Base-by-base conservation (phyloP, 805 yeast species). In the Yarrowia divulgata region DNA sequence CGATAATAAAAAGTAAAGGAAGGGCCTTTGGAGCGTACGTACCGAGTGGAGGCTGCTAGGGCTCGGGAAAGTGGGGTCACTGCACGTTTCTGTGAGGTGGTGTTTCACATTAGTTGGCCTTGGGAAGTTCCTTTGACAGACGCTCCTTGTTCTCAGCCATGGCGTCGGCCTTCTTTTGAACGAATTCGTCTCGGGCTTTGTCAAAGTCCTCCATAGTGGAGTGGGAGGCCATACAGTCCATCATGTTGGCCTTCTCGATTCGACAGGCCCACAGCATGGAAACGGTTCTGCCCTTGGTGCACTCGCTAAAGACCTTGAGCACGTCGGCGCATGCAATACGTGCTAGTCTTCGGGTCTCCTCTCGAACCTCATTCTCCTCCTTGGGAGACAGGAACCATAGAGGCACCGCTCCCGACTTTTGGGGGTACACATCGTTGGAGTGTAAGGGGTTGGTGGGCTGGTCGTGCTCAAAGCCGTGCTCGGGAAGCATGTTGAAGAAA, bases 311-410 rank as follows among this genome's bases (percentile, higher is more conserved):
- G 52, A 69, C 72, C 55, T 71, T 54, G 68, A 78, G 77, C 71
- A 72, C 73, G 37, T 71, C 69, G 32, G 75, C 75, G 69, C 81
- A 78, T 49, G 71, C 73, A 50, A 73, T 68, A 58, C 78, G 74
- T 16, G 80, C 74, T 70, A 72, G 77, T 43, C 75, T 77, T 68
- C 78, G 80, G 57, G 75, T 73, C 60, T 75, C 73, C 43, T 74
- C 72, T 8, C 78, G 73, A 48, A 79, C 73, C 69, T 73, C 77
- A 71, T 76, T 77, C 68, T 79, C 81, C 55, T 79, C 81, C 70
- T 76, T 70, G 3, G 81, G 81, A 8, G 81, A 78, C 48, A 79
- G 72, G 63, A 79, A 74, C 81, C 81, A 79, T n/a, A 75, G 73
- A 2, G 81, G 81, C 4, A 74, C 70, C 43, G 68, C 55, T 1